Percentiles rank a stretch among this genome's conserved stretches.
Evolutionary conservation across 139 green algal genomes (phyloP).

Genomic region (Zygnema circumcarinatum): DNA sequence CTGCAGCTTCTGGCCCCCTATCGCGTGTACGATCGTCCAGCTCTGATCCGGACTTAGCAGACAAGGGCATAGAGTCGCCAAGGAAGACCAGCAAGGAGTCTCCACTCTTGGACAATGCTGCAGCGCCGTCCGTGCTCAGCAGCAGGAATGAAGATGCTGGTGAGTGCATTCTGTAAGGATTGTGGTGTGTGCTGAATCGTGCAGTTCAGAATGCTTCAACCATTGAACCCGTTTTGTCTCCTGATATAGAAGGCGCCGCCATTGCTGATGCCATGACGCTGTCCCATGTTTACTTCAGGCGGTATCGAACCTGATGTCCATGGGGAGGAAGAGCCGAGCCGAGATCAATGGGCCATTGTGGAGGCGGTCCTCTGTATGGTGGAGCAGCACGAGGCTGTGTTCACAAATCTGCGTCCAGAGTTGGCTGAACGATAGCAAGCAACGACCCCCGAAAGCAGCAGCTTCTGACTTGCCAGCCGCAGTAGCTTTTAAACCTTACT

Average conservation of each 20-base stretch:
- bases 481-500: too few relatives aligned
- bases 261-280: too few relatives aligned
- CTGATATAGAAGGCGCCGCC: too few relatives aligned
- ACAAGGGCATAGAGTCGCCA: background rate
- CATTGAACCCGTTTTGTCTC: too few relatives aligned
- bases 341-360: conserved; percentile 18
- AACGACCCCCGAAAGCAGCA: too few relatives aligned
- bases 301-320: background rate
- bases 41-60: background rate
- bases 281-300: too few relatives aligned
- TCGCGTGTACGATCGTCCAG: background rate
- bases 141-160: background rate
- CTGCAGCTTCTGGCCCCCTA: background rate
- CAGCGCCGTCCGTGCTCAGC: background rate
- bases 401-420: background rate
- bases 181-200: too few relatives aligned
- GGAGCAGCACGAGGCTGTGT: conserved; percentile 2
- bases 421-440: background rate
- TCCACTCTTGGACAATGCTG: background rate
- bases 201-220: too few relatives aligned
- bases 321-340: background rate
- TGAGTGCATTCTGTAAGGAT: background rate
- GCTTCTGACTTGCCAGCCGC: too few relatives aligned
- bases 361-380: background rate
- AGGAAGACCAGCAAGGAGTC: background rate